Evolutionary conservation across 1,284 basidiomycete genomes (phyloP), one percentile per base, ranked within the genome.

Genomic region (Melanopsichium pennsylvanicum): DNA sequence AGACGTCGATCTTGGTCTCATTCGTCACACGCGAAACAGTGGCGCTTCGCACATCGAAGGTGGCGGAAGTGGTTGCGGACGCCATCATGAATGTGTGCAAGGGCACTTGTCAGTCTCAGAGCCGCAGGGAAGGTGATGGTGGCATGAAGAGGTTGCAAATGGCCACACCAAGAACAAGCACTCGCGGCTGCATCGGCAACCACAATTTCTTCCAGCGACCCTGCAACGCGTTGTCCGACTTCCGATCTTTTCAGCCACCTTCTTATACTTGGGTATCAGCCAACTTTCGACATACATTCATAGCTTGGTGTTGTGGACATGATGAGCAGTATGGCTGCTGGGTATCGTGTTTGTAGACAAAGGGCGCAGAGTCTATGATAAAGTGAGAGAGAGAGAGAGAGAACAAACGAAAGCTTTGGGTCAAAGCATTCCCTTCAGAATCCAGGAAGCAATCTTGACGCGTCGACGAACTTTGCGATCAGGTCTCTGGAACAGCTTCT

Each of bases 1-100:
- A 86, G 70, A 94, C 89, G 36, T 90, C 86, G 73, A 98, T 95
- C 68, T 89, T 84, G 1, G 96, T 98, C 85, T 99, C 96, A 77
- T 88, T 91, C 10, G 96, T 97, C 78, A 91, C 91, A 57, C 95
- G 87, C 39, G 88, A 87, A 50, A 97, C 84, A 7, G 86, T 86
- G 21, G 95, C 94, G 33, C 81, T 82, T 44, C 86, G 77, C n/a
- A 76, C 44, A 12, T 25, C 50, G 22, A 74, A 67, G 13, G 29
- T 40, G 8, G 51, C 35, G 10, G 54, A 11, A 10, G 61, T 33
- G 3, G 42, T 40, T 13, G 45, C 16, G 22, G 55, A 33, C 10
- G 59, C 47, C 66, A 69, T 69, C 29, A 26, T 48, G 47, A 40
- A 22, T n/a, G 15, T 29, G 4, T n/a, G 32, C 16, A 5, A 7